Conservation (phyloP, 148 eudicot species). For the Cornus suecica region DNA sequence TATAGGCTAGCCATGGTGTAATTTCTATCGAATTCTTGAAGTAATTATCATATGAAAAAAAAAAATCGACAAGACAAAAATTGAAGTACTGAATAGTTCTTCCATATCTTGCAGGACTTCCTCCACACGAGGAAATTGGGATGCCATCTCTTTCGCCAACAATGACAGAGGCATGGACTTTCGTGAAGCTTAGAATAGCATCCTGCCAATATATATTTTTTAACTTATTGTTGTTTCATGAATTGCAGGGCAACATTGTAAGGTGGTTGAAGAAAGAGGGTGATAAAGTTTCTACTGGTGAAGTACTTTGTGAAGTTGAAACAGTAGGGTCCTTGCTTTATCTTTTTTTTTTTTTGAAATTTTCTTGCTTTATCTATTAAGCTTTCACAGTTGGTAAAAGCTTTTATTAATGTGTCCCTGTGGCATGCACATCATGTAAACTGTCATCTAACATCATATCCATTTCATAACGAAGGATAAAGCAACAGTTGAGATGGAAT, state of each 20-base stretch:
- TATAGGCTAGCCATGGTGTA: not conserved
- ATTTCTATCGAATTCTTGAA: too few species aligned
- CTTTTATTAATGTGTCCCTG: not conserved
- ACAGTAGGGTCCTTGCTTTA: slow-evolving; percentile 48
- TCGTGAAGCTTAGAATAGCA: slow-evolving; percentile 2
- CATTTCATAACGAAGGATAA: slow-evolving; percentile 56
- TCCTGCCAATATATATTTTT: slow-evolving; percentile 2
- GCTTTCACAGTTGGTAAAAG: not conserved
- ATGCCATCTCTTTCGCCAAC: slow-evolving; percentile 99
- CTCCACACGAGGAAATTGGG: slow-evolving; percentile 89
- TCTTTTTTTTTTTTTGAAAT: too few species aligned
- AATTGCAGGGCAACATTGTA: slow-evolving; percentile 83
- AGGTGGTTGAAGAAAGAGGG: slow-evolving; percentile 99
- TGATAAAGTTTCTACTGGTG: slow-evolving; percentile 84
- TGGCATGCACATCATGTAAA: not conserved
- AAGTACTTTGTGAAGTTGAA: slow-evolving; percentile 99
- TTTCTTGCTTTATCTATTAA: slow-evolving; percentile 5
- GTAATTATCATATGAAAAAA: too few species aligned
- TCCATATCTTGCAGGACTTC: slow-evolving; percentile 50
- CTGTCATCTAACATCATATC: not conserved
- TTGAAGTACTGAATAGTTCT: not conserved
- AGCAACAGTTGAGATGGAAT: slow-evolving; percentile 98
- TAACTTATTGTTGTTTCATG: slow-evolving; percentile 1
- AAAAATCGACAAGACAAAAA: too few species aligned
- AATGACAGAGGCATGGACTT: slow-evolving; percentile 77